Percentiles rank a stretch among this genome's conserved stretches.
Evolutionary conservation across 1,139 yeast species (phyloP).

Genomic region (Candida neerlandica): DNA sequence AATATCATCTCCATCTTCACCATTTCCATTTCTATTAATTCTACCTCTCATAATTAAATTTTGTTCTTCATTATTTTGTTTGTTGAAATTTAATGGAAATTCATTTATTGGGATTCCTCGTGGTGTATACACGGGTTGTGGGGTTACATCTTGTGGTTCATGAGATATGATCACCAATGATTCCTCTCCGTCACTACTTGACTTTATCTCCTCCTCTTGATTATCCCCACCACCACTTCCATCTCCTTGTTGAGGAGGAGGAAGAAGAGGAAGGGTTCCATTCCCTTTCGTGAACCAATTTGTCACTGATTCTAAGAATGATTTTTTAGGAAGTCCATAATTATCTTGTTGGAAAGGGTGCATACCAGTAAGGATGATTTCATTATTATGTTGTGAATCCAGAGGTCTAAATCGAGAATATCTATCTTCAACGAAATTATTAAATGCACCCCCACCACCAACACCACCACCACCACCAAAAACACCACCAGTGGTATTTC

Average conservation of each 20-base stretch:
- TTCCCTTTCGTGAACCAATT: slow-evolving; percentile 14
- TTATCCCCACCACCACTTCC: not conserved
- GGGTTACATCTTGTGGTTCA: slow-evolving; percentile 9
- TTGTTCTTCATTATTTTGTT: slow-evolving; percentile 14
- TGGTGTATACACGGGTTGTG: slow-evolving; percentile 25
- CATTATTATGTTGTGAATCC: slow-evolving; percentile 43
- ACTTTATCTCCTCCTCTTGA: not conserved
- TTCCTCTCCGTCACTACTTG: not conserved
- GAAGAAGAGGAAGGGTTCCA: not conserved
- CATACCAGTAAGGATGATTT: slow-evolving; percentile 33
- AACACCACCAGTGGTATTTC: too few relatives aligned
- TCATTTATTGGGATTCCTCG: slow-evolving; percentile 28
- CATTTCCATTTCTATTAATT: slow-evolving; percentile 11
- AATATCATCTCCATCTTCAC: slow-evolving; percentile 12
- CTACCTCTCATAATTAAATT: slow-evolving; percentile 6
- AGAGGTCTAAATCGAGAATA: slow-evolving; percentile 56
- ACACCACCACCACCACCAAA: slow-evolving; percentile 17
- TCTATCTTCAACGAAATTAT: slow-evolving; percentile 52
- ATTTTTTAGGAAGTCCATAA: slow-evolving; percentile 13
- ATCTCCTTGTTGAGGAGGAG: not conserved
- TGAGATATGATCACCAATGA: slow-evolving; percentile 8
- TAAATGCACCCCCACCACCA: slow-evolving; percentile 30
- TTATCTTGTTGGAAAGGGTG: slow-evolving; percentile 42
- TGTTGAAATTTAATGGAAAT: slow-evolving; percentile 21
- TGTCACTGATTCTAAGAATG: slow-evolving; percentile 13